Evolutionary conservation across 1,284 basidiomycete genomes (phyloP), one percentile per base, ranked within the genome.

Genomic region (Cutaneotrichosporon curvatum): DNA sequence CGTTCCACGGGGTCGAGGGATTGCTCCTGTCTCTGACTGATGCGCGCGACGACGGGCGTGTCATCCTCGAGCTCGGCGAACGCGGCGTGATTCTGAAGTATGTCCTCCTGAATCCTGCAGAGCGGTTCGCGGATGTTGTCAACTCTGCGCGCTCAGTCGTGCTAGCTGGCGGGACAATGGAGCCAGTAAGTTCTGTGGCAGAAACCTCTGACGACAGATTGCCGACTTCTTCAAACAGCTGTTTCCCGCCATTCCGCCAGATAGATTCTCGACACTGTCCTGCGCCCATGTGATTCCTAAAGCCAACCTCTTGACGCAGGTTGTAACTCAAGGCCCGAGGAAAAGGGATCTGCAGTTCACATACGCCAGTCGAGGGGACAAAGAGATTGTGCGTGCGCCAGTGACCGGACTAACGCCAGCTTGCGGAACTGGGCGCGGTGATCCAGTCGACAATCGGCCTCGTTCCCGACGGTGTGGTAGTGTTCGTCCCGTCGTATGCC

Each of bases 101-200:
- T 63, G 86, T 96, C 56, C 81, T 94, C 30, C 79, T 98, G n/a
- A 95, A 98, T 61, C 92, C 94, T 0, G 80, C 87, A 1, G 85
- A 89, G 15, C 78, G 83, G 48, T 98, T 98, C 67, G 75, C 77
- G 43, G 84, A 87, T 28, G 78, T 98, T 2, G 79, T 90, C 1
- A 81, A 87, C 20, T 75, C 78, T 39, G 88, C 91, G 0, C 75
- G 89, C 30, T 80, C 85, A 1, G 82, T 98, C 8, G 74, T 98
- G 20, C 75, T 98, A 14, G 91, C 92, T 0, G 94, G 94, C 9
- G 94, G 94, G 2, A 98, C 94, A 0, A 97, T 98, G 94, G 90
- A 89, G 33, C 94, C 94, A 8, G 87, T 91, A 59, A 48, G 75
- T 57, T 1, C 8, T 23, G 6, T 15, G 32, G 8, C 16, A 6